Evolutionary conservation across 192 early-diverging fungal species (phyloP).

Genomic region (Backusella westeae): DNA sequence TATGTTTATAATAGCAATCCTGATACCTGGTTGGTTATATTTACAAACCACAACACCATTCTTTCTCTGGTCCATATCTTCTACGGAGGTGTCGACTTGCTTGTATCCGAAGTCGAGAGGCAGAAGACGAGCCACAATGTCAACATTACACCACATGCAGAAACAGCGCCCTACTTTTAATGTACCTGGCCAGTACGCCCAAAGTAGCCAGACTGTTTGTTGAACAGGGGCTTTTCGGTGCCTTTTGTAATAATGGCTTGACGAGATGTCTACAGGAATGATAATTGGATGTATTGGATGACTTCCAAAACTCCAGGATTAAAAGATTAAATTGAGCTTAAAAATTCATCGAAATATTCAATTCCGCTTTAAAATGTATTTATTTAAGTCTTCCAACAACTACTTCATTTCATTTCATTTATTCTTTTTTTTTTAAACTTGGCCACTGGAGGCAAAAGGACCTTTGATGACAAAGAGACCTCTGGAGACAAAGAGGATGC

Average conservation of each 20-base stretch:
- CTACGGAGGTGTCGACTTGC: slow-evolving; percentile 30
- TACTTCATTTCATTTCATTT: too few species aligned
- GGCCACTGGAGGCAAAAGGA: too few species aligned
- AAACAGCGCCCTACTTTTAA: slow-evolving; percentile 41
- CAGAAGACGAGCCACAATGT: background rate
- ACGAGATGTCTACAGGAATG: slow-evolving; percentile 35
- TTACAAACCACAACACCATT: slow-evolving; percentile 35
- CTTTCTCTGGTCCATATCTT: slow-evolving; percentile 34
- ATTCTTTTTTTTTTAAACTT: too few species aligned
- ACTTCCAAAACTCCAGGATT: too few species aligned
- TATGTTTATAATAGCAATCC: slow-evolving; percentile 32
- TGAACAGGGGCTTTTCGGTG: slow-evolving; percentile 36
- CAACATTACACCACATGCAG: slow-evolving; percentile 40
- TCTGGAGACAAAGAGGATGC: too few species aligned
- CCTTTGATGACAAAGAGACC: too few species aligned
- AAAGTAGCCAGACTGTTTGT: slow-evolving; percentile 1
- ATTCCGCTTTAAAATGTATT: too few species aligned
- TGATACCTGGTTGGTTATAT: slow-evolving; percentile 35
- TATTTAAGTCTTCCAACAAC: too few species aligned
- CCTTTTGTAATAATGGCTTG: slow-evolving; percentile 42
- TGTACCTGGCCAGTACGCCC: slow-evolving; percentile 39
- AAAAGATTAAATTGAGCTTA: too few species aligned
- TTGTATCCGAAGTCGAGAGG: slow-evolving; percentile 32
- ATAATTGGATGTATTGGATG: slow-evolving; percentile 28
- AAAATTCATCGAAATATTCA: too few species aligned